Evolutionary conservation across 2,329 filamentous ascomycete species (phyloP), one percentile per base, ranked within the genome.

Genomic region (Sporothrix schenckii): DNA sequence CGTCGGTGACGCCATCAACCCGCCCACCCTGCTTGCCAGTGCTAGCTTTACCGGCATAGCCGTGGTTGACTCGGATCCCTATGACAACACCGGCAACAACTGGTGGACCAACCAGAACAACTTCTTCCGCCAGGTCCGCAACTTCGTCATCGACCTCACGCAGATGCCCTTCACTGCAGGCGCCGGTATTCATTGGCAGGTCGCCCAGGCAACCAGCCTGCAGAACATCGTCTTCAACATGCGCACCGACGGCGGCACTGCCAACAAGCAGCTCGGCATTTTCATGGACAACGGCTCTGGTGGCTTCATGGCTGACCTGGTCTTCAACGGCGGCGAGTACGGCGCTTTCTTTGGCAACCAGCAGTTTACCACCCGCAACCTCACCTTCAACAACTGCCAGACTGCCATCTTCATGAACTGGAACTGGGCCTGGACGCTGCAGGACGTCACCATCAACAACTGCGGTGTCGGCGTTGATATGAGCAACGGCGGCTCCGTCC

Each of bases 331-430:
- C 72, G 93, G 93, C 73, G 87, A 87, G 74, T 89, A 89, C 74
- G 92, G 93, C 69, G 89, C 89, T 75, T 94, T 92, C 81, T 83
- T 94, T 34, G 93, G 93, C 66, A 93, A 89, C 80, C 93, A 97
- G 81, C 93, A 97, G 80, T 95, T 94, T 80, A 94, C 92, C 52
- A 90, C 89, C 39, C 90, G 92, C 74, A 95, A 96, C 80, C 77
- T 95, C 78, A 91, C 86, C 49, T 96, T 96, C 85, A 92, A 91
- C 78, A 85, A 87, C 79, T 94, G 91, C 83, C 86, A 92, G 77
- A 96, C 92, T 1, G 93, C 91, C 72, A 88, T 97, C 73, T 92
- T 87, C 81, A 91, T 95, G 89, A 93, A 93, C 83, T 97, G 93
- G 93, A 92, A 94, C 82, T 97, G 93, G 93, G 84, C 89, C 21